Base-by-base conservation (phyloP, 2,329 filamentous ascomycete genomes). In the Tolypocladium tundrense region DNA sequence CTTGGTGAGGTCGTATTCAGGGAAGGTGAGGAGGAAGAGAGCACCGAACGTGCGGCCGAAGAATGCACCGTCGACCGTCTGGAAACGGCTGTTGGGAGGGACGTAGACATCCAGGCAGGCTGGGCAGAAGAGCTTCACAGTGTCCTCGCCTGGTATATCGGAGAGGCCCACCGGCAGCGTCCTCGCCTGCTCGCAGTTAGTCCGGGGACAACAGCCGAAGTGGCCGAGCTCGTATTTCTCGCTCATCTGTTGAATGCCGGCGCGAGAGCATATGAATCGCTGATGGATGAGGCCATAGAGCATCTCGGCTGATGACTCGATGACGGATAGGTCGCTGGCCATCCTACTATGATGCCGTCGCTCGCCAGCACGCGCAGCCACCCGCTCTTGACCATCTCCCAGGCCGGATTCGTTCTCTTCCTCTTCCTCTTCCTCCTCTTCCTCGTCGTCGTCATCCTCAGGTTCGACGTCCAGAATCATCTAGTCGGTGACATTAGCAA, bases 391-490 rank as follows among this genome's bases (percentile, higher is more conserved):
- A 19, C 81, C 85, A 59, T 88, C 82, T 58, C 84, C 69, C n/a
- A 70, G 41, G 8, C 68, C 80, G 21, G 85, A 86, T 62, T 88
- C 83, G 60, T 89, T 88, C 56, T 88, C 87, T 39, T 89, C 86
- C 58, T 92, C 86, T 61, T 87, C 80, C 62, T 87, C 85, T 19
- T 93, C 89, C 11, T 91, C 88, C 8, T 92, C 89, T 3, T 91
- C 88, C 9, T 93, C 89, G 0, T 91, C 88, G n/a, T 91, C 88
- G 58, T 91, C 89, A 51, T 97, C 93, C 75, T 97, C 93, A 42
- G 94, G 92, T 71, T 99, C 94, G 55, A 99, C 94, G 67, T 99
- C 94, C 63, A 99, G 81, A 65, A 99, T 97, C 93, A 99, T 97
- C 84, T 87, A 62, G 37, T 57, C 56, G 56, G 52, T 35, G 7